Evolutionary conservation across 208 protist genomes (phyloP).

Genomic region (Lotmaria passim): DNA sequence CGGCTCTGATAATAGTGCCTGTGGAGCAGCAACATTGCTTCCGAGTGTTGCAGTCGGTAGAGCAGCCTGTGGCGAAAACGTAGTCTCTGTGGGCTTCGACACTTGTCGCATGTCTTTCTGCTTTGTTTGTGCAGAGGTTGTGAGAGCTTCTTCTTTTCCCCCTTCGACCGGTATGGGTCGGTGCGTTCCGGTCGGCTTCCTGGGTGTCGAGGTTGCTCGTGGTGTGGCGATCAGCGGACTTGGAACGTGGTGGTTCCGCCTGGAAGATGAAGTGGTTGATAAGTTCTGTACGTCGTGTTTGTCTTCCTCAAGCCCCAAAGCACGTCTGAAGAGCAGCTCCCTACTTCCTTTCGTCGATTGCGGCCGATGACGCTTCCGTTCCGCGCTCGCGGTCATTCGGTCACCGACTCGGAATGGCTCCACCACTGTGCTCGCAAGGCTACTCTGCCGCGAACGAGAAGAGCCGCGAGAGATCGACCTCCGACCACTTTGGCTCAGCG

Average conservation of each 20-base stretch:
- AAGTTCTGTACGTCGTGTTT: not conserved
- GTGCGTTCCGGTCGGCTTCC: not conserved
- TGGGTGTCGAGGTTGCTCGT: not conserved
- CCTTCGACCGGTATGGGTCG: not conserved
- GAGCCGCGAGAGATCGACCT: not conserved
- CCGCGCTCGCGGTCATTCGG: constrained; percentile 14
- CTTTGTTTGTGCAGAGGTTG: not conserved
- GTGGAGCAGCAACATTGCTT: not conserved
- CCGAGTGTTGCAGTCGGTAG: not conserved
- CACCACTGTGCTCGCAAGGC: constrained; percentile 8
- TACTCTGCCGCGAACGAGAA: constrained; percentile 13
- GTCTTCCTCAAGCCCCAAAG: constrained; percentile 12
- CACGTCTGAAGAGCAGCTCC: constrained; percentile 21
- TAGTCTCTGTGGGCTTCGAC: not conserved
- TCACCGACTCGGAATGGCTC: constrained; percentile 20
- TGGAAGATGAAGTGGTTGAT: not conserved
- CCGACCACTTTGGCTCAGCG: not conserved
- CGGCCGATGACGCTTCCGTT: not conserved
- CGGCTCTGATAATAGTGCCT: not conserved
- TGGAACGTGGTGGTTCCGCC: not conserved
- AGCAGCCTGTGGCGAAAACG: not conserved
- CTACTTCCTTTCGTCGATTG: constrained; percentile 18
- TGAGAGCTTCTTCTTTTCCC: not conserved
- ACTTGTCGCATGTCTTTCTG: not conserved
- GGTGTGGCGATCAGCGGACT: constrained; percentile 1